Conservation (phyloP, 2,329 filamentous ascomycete genomes). For the Ceratocystis diversiconidia region DNA sequence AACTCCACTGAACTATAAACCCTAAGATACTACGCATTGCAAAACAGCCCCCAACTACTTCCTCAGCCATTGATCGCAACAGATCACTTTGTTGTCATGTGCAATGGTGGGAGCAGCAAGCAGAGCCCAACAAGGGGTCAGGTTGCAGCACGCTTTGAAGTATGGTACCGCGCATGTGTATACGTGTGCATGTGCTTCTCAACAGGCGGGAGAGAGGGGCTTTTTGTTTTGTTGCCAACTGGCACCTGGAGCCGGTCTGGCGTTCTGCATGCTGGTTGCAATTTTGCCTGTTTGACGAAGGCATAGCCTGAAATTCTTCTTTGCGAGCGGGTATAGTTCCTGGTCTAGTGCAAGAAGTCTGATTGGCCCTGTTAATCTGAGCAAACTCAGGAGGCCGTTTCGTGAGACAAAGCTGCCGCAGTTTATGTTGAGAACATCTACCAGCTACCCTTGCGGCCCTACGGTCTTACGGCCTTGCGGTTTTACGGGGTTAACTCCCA, state of each 20-base stretch:
- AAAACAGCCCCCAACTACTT: neutral
- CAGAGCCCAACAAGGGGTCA: neutral
- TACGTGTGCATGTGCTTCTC: neutral
- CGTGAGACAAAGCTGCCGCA: neutral
- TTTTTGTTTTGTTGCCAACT: neutral
- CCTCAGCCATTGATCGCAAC: neutral
- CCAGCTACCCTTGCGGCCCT: neutral
- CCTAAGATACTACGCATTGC: too few species aligned
- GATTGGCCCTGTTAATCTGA: neutral
- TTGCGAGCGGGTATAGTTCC: neutral
- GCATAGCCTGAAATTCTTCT: neutral
- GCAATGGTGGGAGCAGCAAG: neutral
- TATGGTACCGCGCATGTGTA: neutral
- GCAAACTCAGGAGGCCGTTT: neutral
- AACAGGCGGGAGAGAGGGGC: neutral
- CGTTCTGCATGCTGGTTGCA: neutral
- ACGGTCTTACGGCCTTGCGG: neutral
- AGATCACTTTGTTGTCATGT: neutral
- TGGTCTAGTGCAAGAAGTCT: neutral
- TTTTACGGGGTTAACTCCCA: neutral
- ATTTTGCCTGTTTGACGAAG: neutral
- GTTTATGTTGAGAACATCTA: neutral
- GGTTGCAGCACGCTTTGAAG: neutral
- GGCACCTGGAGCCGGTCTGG: neutral
- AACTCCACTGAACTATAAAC: too few species aligned